These are phyloP conservation scores for Sporothrix pallida DNA, from an alignment of 2,329 filamentous ascomycete genomes.

Conservation along the genomic window DNA sequence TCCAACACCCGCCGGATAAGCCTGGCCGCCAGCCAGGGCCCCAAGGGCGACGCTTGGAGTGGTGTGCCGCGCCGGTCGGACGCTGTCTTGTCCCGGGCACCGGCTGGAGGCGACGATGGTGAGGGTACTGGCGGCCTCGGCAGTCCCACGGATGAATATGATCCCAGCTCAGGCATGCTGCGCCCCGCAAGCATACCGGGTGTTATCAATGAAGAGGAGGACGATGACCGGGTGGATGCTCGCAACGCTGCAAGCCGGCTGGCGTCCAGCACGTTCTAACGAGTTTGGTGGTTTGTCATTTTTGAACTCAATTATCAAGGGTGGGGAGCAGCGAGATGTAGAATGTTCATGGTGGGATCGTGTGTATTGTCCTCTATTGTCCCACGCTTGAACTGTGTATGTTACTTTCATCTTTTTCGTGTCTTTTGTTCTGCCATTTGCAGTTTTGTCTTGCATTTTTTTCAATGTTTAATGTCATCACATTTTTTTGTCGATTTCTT, in stretches of 20 bases:
- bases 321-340: background rate
- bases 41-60: slow-evolving; percentile 98
- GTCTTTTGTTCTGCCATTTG: background rate
- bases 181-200: slow-evolving; percentile 57
- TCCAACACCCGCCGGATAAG: slow-evolving; percentile 69
- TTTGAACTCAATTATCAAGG: too few relatives aligned
- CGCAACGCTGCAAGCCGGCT: slow-evolving; percentile 92
- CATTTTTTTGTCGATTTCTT: background rate
- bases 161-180: slow-evolving; percentile 44
- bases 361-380: background rate
- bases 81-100: slow-evolving; percentile 69
- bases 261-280: slow-evolving; percentile 91
- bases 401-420: background rate
- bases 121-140: slow-evolving; percentile 39
- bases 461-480: slow-evolving; percentile 9
- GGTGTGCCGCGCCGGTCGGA: slow-evolving; percentile 79
- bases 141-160: slow-evolving; percentile 49
- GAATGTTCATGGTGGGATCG: background rate
- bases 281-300: slow-evolving; percentile 8
- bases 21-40: slow-evolving; percentile 86
- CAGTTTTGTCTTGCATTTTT: background rate
- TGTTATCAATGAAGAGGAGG: slow-evolving; percentile 73
- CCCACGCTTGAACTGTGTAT: background rate
- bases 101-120: slow-evolving; percentile 44
- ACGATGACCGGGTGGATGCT: slow-evolving; percentile 93